Conservation (phyloP, 371 early-diverging fungal genomes). For the Aphelidium insulamus region DNA sequence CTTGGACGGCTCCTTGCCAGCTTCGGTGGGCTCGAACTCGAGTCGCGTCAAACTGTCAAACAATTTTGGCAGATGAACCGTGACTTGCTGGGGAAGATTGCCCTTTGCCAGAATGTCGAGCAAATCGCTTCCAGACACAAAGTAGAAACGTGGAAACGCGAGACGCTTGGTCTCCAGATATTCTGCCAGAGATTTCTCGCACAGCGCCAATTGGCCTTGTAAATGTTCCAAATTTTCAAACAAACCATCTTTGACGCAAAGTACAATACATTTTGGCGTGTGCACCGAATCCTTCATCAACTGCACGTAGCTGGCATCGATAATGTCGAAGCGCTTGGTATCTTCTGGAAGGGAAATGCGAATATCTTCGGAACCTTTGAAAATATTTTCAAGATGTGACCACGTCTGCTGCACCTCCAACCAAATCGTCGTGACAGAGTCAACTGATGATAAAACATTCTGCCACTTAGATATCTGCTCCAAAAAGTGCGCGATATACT, state of each 20-base stretch:
- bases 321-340: constrained; percentile 28
- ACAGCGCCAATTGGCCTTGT: constrained; percentile 29
- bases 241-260: constrained; percentile 19
- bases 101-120: constrained; percentile 40
- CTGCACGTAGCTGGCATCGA: constrained; percentile 23
- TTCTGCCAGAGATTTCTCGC: constrained; percentile 34
- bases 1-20: constrained; percentile 21
- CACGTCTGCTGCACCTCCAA: constrained; percentile 36
- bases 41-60: constrained; percentile 28
- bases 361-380: constrained; percentile 35
- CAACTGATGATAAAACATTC: constrained; percentile 25
- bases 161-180: constrained; percentile 35
- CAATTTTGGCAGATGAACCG: constrained; percentile 25
- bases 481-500: constrained; percentile 32
- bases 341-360: constrained; percentile 37
- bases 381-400: constrained; percentile 34
- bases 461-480: constrained; percentile 33
- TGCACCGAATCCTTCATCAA: constrained; percentile 27
- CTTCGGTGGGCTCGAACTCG: constrained; percentile 16
- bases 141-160: constrained; percentile 38
- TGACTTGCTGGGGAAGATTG: constrained; percentile 25
- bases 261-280: constrained; percentile 28
- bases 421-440: constrained; percentile 26
- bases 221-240: constrained; percentile 23
- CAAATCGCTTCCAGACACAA: constrained; percentile 30